Percentiles rank a stretch among this genome's conserved stretches.
These are phyloP conservation scores for Eucalyptus grandis DNA, from an alignment of 345 rosid species.

Conservation along the genomic window DNA sequence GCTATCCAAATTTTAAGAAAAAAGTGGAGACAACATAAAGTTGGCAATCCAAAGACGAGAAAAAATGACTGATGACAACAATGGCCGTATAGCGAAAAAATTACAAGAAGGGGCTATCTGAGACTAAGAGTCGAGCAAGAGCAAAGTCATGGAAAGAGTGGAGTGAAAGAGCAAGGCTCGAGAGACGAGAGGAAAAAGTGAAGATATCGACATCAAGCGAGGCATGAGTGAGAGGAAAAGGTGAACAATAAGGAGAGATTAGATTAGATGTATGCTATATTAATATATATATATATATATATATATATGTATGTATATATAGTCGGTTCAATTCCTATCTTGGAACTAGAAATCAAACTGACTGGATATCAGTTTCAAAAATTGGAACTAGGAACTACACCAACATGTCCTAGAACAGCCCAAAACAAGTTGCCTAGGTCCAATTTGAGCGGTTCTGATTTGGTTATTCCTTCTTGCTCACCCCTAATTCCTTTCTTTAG, in stretches of 20 bases:
- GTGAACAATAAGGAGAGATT: not conserved
- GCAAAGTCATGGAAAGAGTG: not conserved
- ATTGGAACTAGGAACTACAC: not conserved
- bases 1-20: not conserved
- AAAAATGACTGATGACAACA: too few species aligned
- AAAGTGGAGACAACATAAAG: not conserved
- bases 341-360: accelerated
- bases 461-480: not conserved
- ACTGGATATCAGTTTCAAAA: not conserved
- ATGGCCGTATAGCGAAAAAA: too few species aligned
- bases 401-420: not conserved
- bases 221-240: not conserved
- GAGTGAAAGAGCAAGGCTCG: not conserved
- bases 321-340: not conserved
- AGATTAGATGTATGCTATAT: too few species aligned
- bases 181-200: not conserved
- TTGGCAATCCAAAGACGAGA: too few species aligned
- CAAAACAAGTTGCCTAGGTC: not conserved
- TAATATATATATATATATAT: too few species aligned
- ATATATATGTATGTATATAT: too few species aligned
- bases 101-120: not conserved
- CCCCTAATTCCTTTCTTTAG: too few species aligned
- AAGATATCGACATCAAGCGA: too few species aligned
- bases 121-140: not conserved
- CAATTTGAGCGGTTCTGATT: not conserved